Percentiles rank a stretch among this genome's conserved stretches.
Evolutionary conservation across 2,329 filamentous ascomycete genomes (phyloP).

Genomic region (Pseudogymnoascus sp.): DNA sequence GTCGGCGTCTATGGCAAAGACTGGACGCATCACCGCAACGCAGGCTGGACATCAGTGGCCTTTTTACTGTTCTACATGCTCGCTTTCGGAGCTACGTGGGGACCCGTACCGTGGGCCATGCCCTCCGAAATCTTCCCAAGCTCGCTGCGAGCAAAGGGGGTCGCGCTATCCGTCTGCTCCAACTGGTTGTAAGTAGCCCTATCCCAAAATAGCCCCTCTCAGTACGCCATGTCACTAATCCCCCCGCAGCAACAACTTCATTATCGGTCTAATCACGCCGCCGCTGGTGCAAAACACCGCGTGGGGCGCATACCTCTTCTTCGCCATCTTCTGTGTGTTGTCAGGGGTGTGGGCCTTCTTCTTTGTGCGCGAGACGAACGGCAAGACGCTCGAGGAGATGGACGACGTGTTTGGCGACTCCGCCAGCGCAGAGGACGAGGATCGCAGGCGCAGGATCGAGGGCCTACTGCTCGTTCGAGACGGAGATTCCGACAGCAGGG

Average conservation of each 20-base stretch:
- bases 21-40: conserved; percentile 42
- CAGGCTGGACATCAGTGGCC: conserved; percentile 48
- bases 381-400: conserved; percentile 47
- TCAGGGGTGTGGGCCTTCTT: conserved; percentile 44
- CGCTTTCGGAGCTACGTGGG: conserved; percentile 39
- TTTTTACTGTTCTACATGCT: conserved; percentile 55
- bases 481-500: neutral
- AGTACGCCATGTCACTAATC: neutral
- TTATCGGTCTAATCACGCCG: conserved; percentile 54
- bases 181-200: conserved; percentile 44
- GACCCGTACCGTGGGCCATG: conserved; percentile 31
- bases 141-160: conserved; percentile 54
- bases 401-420: conserved; percentile 31
- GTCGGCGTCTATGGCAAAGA: conserved; percentile 44
- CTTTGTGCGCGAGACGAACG: conserved; percentile 51
- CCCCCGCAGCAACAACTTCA: conserved; percentile 31
- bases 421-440: conserved; percentile 10
- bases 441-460: conserved; percentile 7
- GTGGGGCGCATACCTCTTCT: conserved; percentile 51
- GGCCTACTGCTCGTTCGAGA: neutral
- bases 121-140: conserved; percentile 57
- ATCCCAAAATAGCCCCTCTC: neutral
- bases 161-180: conserved; percentile 53
- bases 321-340: conserved; percentile 43
- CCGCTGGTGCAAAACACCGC: conserved; percentile 52